phyloP scores from a whole-genome alignment of 2,329 filamentous ascomycete species.

The Fusarium tupiense region DNA sequence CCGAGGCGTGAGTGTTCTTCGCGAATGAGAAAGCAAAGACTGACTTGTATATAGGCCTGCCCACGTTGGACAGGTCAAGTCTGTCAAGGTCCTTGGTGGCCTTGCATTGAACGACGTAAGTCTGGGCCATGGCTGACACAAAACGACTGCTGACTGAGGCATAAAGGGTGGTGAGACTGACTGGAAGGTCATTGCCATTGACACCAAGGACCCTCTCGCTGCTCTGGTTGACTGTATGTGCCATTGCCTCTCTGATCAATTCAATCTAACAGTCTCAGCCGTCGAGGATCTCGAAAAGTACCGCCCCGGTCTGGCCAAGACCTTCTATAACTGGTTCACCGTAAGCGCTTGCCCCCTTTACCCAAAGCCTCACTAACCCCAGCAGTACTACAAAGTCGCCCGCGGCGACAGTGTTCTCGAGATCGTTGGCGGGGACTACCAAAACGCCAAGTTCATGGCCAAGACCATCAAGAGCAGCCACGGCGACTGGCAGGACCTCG shows the following conservation, averaged over 20 bases:
- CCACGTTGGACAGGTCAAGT: constrained; percentile 52
- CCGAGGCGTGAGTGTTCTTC: constrained; percentile 30
- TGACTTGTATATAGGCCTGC: constrained; percentile 29
- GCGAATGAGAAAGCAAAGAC: not conserved
- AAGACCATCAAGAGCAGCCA: constrained; percentile 50
- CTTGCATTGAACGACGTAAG: constrained; percentile 52
- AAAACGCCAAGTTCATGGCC: constrained; percentile 47
- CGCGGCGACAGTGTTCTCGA: constrained; percentile 49
- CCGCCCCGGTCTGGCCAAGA: constrained; percentile 48
- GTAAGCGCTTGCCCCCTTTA: constrained; percentile 29
- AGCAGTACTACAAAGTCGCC: constrained; percentile 53
- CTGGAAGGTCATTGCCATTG: constrained; percentile 54
- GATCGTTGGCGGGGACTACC: constrained; percentile 51
- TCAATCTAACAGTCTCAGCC: constrained; percentile 37
- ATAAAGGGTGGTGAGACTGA: constrained; percentile 48
- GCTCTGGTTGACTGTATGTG: constrained; percentile 46
- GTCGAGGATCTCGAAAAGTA: constrained; percentile 52
- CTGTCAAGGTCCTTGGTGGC: constrained; percentile 54
- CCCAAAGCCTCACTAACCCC: not conserved
- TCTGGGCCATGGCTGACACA: accelerated
- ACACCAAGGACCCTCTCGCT: constrained; percentile 52
- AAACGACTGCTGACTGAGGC: not conserved
- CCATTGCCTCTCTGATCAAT: accelerated
- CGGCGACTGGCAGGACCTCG: constrained; percentile 51
- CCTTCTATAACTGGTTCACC: constrained; percentile 53